phyloP scores from a whole-genome alignment of 331 rosid genomes.

The Cucumis variabilis region DNA sequence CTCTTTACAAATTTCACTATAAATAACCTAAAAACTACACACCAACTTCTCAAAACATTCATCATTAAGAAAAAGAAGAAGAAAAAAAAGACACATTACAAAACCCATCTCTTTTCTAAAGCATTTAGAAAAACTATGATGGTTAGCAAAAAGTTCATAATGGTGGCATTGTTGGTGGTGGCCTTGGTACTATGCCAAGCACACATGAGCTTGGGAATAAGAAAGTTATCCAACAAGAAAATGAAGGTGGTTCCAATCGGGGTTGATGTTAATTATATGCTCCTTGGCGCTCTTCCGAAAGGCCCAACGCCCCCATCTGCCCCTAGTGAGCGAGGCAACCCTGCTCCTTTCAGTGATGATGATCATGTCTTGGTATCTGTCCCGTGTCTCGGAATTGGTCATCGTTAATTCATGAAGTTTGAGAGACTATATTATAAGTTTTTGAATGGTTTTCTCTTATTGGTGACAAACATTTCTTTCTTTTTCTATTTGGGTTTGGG shows the following conservation, averaged over 20 bases:
- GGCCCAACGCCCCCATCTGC: not conserved
- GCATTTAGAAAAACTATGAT: not conserved
- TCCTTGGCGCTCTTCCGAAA: constrained; percentile 10
- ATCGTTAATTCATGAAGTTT: not conserved
- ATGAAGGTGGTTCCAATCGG: not conserved
- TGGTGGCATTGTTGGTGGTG: not conserved
- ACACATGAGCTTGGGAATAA: not conserved
- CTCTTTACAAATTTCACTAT: not conserved
- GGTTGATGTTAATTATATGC: not conserved
- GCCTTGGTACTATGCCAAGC: not conserved
- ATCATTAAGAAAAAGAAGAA: not conserved
- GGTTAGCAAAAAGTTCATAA: not conserved
- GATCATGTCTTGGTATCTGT: not conserved
- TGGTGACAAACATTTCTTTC: not conserved
- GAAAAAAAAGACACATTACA: not conserved
- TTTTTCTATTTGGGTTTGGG: not conserved
- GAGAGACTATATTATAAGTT: not conserved
- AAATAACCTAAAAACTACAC: constrained; percentile 1
- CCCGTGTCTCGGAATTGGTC: not conserved
- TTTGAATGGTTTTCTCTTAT: not conserved
- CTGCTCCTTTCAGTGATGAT: not conserved
- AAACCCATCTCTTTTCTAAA: not conserved
- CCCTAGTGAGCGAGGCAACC: constrained; percentile 3
- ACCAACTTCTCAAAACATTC: not conserved
- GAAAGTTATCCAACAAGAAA: not conserved